phyloP scores from a whole-genome alignment of 106 monocot genomes.

The Narthecium ossifragum region DNA sequence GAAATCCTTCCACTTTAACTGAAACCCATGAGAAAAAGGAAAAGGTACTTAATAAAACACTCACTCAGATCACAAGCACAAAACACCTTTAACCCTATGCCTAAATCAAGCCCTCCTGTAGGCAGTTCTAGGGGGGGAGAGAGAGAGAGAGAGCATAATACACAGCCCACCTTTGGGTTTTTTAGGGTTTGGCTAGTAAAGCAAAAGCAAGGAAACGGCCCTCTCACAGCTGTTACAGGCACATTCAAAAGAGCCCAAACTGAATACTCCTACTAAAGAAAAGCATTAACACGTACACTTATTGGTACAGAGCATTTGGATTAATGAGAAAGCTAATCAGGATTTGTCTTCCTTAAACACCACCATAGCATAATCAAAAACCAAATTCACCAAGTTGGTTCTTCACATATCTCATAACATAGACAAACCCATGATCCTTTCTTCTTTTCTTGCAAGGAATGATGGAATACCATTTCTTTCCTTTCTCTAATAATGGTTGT shows the following conservation, averaged over 20 bases:
- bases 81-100: constrained; percentile 15
- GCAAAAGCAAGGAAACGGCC: constrained; percentile 29
- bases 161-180: constrained; percentile 7
- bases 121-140: not conserved
- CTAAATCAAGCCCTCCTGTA: constrained; percentile 4
- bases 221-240: constrained; percentile 27
- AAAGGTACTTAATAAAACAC: constrained; percentile 19
- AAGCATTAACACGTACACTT: not conserved
- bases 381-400: too few relatives aligned
- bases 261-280: constrained; percentile 1
- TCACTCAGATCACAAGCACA: constrained; percentile 12
- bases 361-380: too few relatives aligned
- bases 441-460: constrained; percentile 6
- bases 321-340: not conserved
- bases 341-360: not conserved
- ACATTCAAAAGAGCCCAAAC: not conserved
- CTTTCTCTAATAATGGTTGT: not conserved
- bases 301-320: not conserved
- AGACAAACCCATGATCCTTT: not conserved
- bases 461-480: not conserved
- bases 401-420: too few relatives aligned
- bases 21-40: constrained; percentile 48
- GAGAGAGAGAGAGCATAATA: constrained; percentile 4
- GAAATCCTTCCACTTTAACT: constrained; percentile 48
- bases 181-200: constrained; percentile 29